Base-by-base conservation (phyloP, 805 yeast genomes). In the Kodamaea nitidulidarum region DNA sequence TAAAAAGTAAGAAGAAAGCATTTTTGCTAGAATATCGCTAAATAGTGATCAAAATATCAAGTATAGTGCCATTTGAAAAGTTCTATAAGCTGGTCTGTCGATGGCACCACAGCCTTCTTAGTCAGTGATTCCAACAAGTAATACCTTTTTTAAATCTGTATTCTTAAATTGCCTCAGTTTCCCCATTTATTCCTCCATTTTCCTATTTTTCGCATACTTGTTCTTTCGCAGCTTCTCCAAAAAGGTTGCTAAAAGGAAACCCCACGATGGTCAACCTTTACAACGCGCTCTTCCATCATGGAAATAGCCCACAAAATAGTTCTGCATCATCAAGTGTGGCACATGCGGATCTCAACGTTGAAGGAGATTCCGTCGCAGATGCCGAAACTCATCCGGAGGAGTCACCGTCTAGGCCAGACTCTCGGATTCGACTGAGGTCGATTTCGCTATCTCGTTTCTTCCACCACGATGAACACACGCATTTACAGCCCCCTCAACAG, bases 361-460 rank as follows among this genome's bases (percentile, higher is more conserved):
- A 25, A 25, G 27, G 27, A 7, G n/a, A 25, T 20, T 20, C 22
- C 5, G 8, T 20, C 22, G 22, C 7, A 6, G 8, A 20, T 20
- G 5, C 22, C n/a, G 27, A 25, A 10, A 7, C 27, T n/a, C 27
- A 20, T 8, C 7, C 47, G 7, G 47, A 44, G 6, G 48, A 32
- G 11, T 40, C 38, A n/a, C 21, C 38, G 20, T 24, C 41, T 30
- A 28, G 40, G 18, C 18, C 42, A 18, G 34, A 32, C 30, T 22
- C 40, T 32, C 35, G 52, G 21, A 39, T 43, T 32, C 41, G 64
- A 21, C 56, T 28, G 24, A 21, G 40, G 26, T 37, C 65, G 22
- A 56, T 59, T 3, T 56, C 64, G 26, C 35, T 61, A 26, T 41
- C 61, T 11, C 47, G 54, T 29, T 54, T 61, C 25, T 47, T 60